Evolutionary conservation across 148 eudicot genomes (phyloP), one percentile per base, ranked within the genome.

Genomic region (Drosera capensis): DNA sequence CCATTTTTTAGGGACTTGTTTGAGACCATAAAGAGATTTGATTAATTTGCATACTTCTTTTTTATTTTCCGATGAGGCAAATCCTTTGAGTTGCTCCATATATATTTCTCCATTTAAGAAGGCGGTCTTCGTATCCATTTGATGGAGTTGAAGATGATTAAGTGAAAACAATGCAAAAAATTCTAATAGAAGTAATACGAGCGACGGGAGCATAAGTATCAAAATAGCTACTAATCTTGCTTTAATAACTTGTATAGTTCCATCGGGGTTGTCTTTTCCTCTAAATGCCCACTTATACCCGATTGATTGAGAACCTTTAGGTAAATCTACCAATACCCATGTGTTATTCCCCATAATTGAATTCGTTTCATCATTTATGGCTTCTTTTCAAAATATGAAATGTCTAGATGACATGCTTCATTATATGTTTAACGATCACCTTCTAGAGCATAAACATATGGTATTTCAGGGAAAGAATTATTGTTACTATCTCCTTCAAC

Each of bases 181-280:
- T 40, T 46, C 41, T 52, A 46, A 52, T 60, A 18, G 41, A 38
- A 25, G 52, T 38, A 19, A 45, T 26, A 9, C 40, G 23, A 24
- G 58, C 57, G 7, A 52, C 31, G 0, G 34, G 58, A 3, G 59
- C 40, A 25, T 26, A 39, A 1, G 52, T 52, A 37, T 45, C 64
- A 43, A 51, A 51, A 25, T 24, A 51, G 46, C 20, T 1, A 49
- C 23, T 9, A 61, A 12, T 23, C 43, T 54, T n/a, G 50, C 7
- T n/a, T 58, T 36, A 7, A 43, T 42, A 24, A n/a, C 14, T 35
- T 48, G 0, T 14, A 48, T 57, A 0, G 48, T 19, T 3, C 23
- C 54, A 38, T 56, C 31, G 28, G 16, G 16, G 13, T 40, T 46
- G 13, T 15, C n/a, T 1, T 12, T 57, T 48, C 1, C 23, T 17